Evolutionary conservation across 2,329 filamentous ascomycete species (phyloP).

Genomic region (Clarireedia paspali): DNA sequence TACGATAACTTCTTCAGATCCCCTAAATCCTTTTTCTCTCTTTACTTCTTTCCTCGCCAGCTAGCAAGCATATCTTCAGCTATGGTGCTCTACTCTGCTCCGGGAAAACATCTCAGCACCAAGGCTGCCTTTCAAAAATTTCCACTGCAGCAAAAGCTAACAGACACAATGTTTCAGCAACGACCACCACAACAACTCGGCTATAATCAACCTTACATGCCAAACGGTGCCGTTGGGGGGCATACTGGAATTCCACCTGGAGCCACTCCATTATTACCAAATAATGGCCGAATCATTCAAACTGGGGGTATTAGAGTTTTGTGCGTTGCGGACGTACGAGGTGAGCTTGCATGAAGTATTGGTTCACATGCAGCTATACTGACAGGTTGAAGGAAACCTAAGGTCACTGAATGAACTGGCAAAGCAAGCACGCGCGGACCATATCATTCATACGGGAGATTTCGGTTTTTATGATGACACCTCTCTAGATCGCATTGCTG

Average conservation of each 20-base stretch:
- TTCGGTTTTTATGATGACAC: slow-evolving; percentile 98
- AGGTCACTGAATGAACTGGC: slow-evolving; percentile 94
- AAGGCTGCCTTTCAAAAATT: not conserved
- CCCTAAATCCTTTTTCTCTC: not conserved
- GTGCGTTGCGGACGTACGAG: slow-evolving; percentile 66
- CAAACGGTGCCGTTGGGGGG: slow-evolving; percentile 48
- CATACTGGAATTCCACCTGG: slow-evolving; percentile 45
- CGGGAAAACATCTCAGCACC: not conserved
- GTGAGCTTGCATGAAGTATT: slow-evolving; percentile 34
- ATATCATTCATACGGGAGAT: slow-evolving; percentile 97
- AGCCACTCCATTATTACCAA: slow-evolving; percentile 57
- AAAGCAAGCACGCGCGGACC: slow-evolving; percentile 87
- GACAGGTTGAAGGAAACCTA: slow-evolving; percentile 65
- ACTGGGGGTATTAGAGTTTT: slow-evolving; percentile 59
- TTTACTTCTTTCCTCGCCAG: not conserved
- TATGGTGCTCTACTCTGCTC: not conserved
- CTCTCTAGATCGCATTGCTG: slow-evolving; percentile 92
- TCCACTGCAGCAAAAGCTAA: slow-evolving; percentile 16
- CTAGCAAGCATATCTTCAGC: not conserved
- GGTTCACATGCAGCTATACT: slow-evolving; percentile 13
- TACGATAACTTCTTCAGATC: not conserved
- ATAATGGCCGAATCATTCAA: slow-evolving; percentile 60
- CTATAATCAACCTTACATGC: slow-evolving; percentile 41
- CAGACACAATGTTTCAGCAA: slow-evolving; percentile 23
- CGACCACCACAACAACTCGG: slow-evolving; percentile 29